Percentiles rank a stretch among this genome's conserved stretches.
Conservation (phyloP, 1,284 basidiomycete genomes). For the Cryptococcus sp. region DNA sequence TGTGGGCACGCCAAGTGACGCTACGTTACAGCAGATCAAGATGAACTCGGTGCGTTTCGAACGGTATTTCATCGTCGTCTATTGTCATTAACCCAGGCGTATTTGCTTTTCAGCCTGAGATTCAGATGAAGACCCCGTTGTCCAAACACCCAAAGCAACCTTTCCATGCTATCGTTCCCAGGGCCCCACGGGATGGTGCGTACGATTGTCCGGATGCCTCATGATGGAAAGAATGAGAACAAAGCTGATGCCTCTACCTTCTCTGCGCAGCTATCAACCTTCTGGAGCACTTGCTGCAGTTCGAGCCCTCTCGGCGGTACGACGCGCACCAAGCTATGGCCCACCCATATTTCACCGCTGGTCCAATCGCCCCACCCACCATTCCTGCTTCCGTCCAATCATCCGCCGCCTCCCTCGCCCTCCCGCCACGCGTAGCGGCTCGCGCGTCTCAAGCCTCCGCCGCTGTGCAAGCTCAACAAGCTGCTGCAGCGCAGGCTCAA, state of each 20-base stretch:
- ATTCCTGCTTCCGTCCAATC: slow-evolving; percentile 32
- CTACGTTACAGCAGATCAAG: slow-evolving; percentile 83
- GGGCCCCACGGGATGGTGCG: slow-evolving; percentile 83
- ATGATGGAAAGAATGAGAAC: no score
- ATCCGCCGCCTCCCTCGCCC: slow-evolving; percentile 40
- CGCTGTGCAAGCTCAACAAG: slow-evolving; percentile 42
- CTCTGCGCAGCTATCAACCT: slow-evolving; percentile 76
- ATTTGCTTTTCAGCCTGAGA: slow-evolving; percentile 71
- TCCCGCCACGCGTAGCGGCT: slow-evolving; percentile 46
- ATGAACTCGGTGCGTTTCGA: slow-evolving; percentile 72
- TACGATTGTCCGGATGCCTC: background rate
- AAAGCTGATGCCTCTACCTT: background rate
- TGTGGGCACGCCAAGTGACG: slow-evolving; percentile 91
- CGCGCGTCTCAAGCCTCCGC: slow-evolving; percentile 43
- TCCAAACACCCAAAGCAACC: slow-evolving; percentile 90
- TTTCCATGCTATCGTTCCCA: slow-evolving; percentile 84
- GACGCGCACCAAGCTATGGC: slow-evolving; percentile 88
- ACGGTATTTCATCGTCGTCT: background rate
- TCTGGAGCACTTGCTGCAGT: slow-evolving; percentile 92
- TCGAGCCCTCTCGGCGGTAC: slow-evolving; percentile 90
- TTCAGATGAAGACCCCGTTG: slow-evolving; percentile 61
- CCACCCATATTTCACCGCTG: slow-evolving; percentile 85
- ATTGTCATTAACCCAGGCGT: slow-evolving; percentile 1
- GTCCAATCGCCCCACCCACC: slow-evolving; percentile 44
- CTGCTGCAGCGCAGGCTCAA: slow-evolving; percentile 18